A percentile compares a stretch with the other conserved stretches of the same genome.
Conservation (phyloP, 148 eudicot species). For the Selenicereus undatus region DNA sequence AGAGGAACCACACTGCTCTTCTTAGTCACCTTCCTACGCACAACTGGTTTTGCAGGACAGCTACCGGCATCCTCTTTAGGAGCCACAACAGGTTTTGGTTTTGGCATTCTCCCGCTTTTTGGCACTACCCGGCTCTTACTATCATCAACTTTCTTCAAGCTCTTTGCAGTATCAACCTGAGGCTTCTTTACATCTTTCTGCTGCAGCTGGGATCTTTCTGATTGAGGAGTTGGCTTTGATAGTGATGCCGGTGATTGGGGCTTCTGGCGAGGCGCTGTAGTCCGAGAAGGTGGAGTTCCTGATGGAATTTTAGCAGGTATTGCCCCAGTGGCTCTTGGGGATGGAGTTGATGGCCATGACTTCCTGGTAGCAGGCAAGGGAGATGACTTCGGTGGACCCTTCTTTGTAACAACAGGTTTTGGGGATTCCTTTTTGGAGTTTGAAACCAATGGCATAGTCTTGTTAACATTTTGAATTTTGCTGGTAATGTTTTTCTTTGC, state of each 20-base stretch:
- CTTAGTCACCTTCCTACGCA: constrained; percentile 69
- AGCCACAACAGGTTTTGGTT: constrained; percentile 37
- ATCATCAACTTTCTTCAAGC: constrained; percentile 38
- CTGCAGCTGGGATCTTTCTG: constrained; percentile 42
- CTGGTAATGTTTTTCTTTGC: constrained; percentile 35
- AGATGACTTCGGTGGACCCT: constrained; percentile 52
- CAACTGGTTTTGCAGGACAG: constrained; percentile 50
- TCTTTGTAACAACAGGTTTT: constrained; percentile 56
- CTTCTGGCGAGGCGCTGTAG: constrained; percentile 51
- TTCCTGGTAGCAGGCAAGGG: constrained; percentile 65
- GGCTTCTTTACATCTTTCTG: constrained; percentile 48
- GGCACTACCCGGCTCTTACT: constrained; percentile 40
- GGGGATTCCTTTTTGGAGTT: constrained; percentile 53
- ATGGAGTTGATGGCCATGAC: constrained; percentile 86
- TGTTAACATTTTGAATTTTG: constrained; percentile 45
- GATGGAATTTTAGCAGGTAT: constrained; percentile 56
- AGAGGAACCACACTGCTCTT: constrained; percentile 93
- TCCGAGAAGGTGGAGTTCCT: constrained; percentile 42
- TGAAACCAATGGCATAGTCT: constrained; percentile 31
- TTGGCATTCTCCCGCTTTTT: constrained; percentile 42
- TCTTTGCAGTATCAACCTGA: constrained; percentile 43
- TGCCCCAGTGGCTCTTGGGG: constrained; percentile 52
- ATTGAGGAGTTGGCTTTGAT: constrained; percentile 48
- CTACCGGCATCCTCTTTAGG: constrained; percentile 40
- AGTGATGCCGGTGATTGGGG: constrained; percentile 50